These are phyloP conservation scores for Pinus taeda DNA, from an alignment of 75 land plant species.

Conservation along the genomic window DNA sequence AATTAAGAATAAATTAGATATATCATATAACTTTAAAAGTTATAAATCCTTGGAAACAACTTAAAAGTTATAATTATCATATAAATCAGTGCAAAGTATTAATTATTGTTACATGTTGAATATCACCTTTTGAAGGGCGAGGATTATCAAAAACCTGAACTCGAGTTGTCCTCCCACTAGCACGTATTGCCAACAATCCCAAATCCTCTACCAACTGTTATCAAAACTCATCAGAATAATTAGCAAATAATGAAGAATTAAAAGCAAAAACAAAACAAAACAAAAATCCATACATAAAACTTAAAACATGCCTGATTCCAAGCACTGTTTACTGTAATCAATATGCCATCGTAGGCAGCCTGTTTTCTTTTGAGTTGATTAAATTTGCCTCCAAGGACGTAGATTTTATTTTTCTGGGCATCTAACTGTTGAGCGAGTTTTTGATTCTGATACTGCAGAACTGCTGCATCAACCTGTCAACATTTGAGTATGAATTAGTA, in stretches of 20 bases:
- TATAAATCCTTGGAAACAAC: not conserved
- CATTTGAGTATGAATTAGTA: too few species aligned
- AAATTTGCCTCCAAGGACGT: conserved; percentile 55
- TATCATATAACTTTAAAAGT: not conserved
- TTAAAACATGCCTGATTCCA: conserved; percentile 68
- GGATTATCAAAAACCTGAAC: conserved; percentile 25
- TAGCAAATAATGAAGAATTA: too few species aligned
- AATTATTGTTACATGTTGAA: not conserved
- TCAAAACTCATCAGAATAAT: too few species aligned
- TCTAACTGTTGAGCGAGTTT: conserved; percentile 84
- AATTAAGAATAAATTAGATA: not conserved
- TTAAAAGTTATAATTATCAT: too few species aligned
- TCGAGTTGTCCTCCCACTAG: conserved; percentile 26
- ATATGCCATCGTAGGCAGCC: conserved; percentile 55
- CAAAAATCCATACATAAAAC: too few species aligned
- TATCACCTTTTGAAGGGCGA: conserved; percentile 28
- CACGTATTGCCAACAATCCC: conserved; percentile 42
- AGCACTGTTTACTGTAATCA: conserved; percentile 52
- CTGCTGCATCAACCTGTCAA: conserved; percentile 73
- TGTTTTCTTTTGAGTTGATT: conserved; percentile 59
- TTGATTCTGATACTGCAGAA: conserved; percentile 88
- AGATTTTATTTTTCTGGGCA: conserved; percentile 58
- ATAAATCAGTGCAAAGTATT: not conserved
- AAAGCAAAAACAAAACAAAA: too few species aligned
- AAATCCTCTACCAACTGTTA: conserved; percentile 58